phyloP scores from a whole-genome alignment of 208 protist species.

The Wallacemonas rigidus region DNA sequence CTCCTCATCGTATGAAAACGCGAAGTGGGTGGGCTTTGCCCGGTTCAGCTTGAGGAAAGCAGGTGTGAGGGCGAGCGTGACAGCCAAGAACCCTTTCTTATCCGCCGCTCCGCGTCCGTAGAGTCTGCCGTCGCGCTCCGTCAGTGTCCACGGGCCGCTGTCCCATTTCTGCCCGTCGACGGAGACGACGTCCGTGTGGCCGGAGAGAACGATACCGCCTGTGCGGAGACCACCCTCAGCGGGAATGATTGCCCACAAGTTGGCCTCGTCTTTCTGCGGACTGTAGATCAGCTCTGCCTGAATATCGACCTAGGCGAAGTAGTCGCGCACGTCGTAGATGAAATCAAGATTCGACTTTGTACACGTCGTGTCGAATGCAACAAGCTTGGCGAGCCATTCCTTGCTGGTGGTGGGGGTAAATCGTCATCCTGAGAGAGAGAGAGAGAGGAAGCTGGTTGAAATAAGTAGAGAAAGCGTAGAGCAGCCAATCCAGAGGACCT shows the following conservation, averaged over 20 bases:
- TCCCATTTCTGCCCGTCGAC: slow-evolving; percentile 22
- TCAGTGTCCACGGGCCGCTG: slow-evolving; percentile 50
- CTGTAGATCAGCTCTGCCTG: slow-evolving; percentile 38
- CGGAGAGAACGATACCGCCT: slow-evolving; percentile 51
- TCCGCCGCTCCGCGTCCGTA: slow-evolving; percentile 55
- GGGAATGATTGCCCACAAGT: slow-evolving; percentile 57
- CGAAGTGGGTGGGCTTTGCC: slow-evolving; percentile 45
- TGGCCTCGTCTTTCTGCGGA: slow-evolving; percentile 38
- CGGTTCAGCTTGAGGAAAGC: slow-evolving; percentile 40
- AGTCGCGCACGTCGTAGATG: slow-evolving; percentile 37
- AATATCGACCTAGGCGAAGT: slow-evolving; percentile 35
- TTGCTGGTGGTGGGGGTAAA: slow-evolving; percentile 1
- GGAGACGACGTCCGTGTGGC: slow-evolving; percentile 70
- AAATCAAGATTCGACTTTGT: slow-evolving; percentile 51
- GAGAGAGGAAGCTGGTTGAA: too few relatives aligned
- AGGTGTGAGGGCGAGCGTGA: slow-evolving; percentile 39
- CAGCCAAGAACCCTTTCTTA: slow-evolving; percentile 62
- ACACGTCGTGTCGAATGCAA: slow-evolving; percentile 61
- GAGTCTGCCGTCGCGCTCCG: slow-evolving; percentile 49
- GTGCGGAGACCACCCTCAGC: slow-evolving; percentile 31
- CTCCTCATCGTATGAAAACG: slow-evolving; percentile 18
- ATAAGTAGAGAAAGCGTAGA: too few relatives aligned
- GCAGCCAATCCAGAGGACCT: too few relatives aligned
- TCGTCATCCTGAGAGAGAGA: too few relatives aligned
- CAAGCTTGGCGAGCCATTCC: slow-evolving; percentile 51